Conservation (phyloP, 371 early-diverging fungal genomes). For the Zychaea mexicana region DNA sequence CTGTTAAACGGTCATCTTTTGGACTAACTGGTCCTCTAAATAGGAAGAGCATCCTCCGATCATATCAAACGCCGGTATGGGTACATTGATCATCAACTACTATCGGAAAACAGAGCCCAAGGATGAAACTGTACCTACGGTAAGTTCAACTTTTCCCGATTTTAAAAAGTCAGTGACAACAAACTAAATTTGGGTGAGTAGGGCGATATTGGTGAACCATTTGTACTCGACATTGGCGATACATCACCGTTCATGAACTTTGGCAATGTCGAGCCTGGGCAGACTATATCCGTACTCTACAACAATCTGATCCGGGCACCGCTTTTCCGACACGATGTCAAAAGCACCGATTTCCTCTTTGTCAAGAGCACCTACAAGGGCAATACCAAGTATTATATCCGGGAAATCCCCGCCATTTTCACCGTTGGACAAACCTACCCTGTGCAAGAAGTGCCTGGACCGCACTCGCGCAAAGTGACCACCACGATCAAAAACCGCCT, state of each 20-base stretch:
- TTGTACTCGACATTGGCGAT: conserved; percentile 93
- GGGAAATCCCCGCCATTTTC: conserved; percentile 86
- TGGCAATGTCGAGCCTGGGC: conserved; percentile 95
- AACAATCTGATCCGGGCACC: conserved; percentile 99
- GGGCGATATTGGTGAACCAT: conserved; percentile 82
- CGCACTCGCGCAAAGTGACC: conserved; percentile 96
- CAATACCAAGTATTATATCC: conserved; percentile 78
- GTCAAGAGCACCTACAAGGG: conserved; percentile 78
- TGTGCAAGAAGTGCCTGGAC: conserved; percentile 94
- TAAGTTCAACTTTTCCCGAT: conserved; percentile 17
- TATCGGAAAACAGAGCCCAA: conserved; percentile 93
- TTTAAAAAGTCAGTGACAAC: background rate
- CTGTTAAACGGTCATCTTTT: too few species aligned
- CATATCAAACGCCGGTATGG: conserved; percentile 97
- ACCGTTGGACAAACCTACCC: conserved; percentile 99
- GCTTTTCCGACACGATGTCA: conserved; percentile 82
- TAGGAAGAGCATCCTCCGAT: conserved; percentile 98
- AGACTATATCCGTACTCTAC: conserved; percentile 84
- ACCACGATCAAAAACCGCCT: conserved; percentile 92
- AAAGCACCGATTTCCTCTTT: conserved; percentile 85
- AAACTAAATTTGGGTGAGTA: conserved; percentile 16
- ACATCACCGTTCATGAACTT: conserved; percentile 97
- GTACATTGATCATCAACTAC: conserved; percentile 93
- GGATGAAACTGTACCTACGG: conserved; percentile 77
- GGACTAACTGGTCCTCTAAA: too few species aligned